Conservation (phyloP, 306 rosid species). For the Canavalia ensiformis region DNA sequence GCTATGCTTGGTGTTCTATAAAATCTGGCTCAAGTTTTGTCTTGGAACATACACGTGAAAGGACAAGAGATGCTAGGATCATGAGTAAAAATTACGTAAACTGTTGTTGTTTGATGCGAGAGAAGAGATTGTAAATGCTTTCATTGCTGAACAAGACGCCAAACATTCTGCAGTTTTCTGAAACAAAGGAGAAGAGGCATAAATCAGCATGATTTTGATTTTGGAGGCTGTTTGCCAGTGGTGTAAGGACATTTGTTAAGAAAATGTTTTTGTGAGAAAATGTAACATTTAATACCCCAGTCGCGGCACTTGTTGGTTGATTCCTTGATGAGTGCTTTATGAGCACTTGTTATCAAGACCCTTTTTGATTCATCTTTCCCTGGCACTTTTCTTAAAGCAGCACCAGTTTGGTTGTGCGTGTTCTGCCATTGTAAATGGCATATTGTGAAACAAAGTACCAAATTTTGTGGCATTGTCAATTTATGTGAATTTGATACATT, state of each 20-base stretch:
- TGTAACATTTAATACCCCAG: too few species aligned
- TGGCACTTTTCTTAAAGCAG: not conserved
- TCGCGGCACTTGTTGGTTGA: not conserved
- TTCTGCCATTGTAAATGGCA: slow-evolving; percentile 3
- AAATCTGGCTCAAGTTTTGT: too few species aligned
- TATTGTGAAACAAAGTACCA: not conserved
- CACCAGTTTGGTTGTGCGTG: not conserved
- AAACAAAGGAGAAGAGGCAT: not conserved
- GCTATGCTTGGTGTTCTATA: too few species aligned
- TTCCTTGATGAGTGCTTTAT: not conserved
- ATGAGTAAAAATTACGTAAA: too few species aligned
- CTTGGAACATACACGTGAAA: too few species aligned
- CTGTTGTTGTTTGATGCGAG: too few species aligned
- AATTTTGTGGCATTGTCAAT: slow-evolving; percentile 7
- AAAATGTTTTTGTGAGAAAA: too few species aligned
- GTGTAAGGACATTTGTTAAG: too few species aligned
- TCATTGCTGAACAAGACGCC: not conserved
- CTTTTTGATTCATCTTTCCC: not conserved
- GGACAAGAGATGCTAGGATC: too few species aligned
- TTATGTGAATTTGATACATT: not conserved
- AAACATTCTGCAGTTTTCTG: not conserved
- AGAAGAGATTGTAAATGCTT: too few species aligned
- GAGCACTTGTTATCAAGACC: too few species aligned
- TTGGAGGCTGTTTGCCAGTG: too few species aligned
- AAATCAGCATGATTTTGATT: not conserved